Percentiles rank a stretch among this genome's conserved stretches.
Evolutionary conservation across 2,329 filamentous ascomycete species (phyloP).

Genomic region (Penicillium sp.): DNA sequence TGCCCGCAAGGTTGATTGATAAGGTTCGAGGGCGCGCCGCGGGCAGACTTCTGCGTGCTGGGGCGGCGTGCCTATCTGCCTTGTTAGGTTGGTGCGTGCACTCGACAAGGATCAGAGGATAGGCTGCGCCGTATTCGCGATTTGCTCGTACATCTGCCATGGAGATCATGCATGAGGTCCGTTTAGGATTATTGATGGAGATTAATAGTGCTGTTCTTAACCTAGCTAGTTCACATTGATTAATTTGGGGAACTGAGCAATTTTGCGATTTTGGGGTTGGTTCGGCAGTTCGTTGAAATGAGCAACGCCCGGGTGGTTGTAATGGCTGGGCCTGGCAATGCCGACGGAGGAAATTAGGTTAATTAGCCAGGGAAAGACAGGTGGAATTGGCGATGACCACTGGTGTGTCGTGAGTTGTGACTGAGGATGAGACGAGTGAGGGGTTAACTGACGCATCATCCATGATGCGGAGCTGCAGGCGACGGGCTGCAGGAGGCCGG

Average conservation of each 20-base stretch:
- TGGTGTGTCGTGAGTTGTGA: neutral
- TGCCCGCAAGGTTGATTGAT: neutral
- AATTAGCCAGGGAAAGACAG: neutral
- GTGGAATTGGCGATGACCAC: neutral
- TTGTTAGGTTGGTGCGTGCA: neutral
- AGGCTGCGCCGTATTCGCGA: neutral
- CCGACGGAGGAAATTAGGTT: neutral
- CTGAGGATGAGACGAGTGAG: neutral
- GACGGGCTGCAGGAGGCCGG: neutral
- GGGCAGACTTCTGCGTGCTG: neutral
- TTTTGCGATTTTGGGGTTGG: neutral
- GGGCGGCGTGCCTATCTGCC: neutral
- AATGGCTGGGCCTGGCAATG: neutral
- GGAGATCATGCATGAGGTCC: neutral
- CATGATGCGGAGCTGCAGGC: neutral
- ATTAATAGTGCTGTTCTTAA: neutral
- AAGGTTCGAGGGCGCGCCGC: neutral
- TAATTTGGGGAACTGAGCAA: neutral
- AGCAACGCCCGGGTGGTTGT: neutral
- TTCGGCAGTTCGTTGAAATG: neutral
- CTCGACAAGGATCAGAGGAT: neutral
- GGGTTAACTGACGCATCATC: neutral
- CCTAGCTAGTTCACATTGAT: neutral
- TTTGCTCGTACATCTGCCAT: neutral
- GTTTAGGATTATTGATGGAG: neutral